Conservation (phyloP, 768 basidiomycete genomes). For the Gyrodon lividus region DNA sequence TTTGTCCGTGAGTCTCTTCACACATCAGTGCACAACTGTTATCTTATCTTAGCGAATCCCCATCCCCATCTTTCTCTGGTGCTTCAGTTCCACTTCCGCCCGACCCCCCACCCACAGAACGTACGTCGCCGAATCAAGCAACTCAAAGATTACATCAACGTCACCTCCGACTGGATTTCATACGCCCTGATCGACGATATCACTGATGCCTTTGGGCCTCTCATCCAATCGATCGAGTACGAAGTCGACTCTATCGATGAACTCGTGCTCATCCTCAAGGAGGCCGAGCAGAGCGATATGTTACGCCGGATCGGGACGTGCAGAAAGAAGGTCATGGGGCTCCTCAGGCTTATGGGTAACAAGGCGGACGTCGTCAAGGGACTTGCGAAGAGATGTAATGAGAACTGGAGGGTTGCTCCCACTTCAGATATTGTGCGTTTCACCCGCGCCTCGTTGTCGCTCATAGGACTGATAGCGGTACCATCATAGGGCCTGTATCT, state of each 20-base stretch:
- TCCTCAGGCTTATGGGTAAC: conserved; percentile 95
- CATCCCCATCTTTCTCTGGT: neutral
- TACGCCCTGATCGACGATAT: conserved; percentile 99
- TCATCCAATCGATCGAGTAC: conserved; percentile 98
- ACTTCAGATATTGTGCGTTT: conserved; percentile 88
- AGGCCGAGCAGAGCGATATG: conserved; percentile 85
- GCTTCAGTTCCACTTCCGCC: conserved; percentile 89
- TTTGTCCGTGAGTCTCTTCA: conserved; percentile 65
- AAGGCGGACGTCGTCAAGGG: conserved; percentile 99
- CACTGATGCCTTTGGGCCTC: conserved; percentile 97
- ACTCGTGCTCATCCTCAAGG: conserved; percentile 90
- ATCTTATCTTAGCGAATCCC: neutral
- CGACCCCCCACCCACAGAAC: conserved; percentile 96
- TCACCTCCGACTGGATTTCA: conserved; percentile 99
- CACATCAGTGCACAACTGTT: neutral
- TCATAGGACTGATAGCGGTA: conserved; percentile 3
- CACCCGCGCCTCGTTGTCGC: neutral
- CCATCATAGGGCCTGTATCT: conserved; percentile 79
- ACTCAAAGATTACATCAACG: conserved; percentile 97
- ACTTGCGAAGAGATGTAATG: conserved; percentile 95
- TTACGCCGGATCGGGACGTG: conserved; percentile 94
- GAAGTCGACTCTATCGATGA: conserved; percentile 99
- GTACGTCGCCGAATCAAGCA: conserved; percentile 98
- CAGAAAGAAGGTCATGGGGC: conserved; percentile 98
- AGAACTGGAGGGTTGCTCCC: conserved; percentile 98